These are phyloP conservation scores for Diaporthe citrichinensis DNA, from an alignment of 2,329 filamentous ascomycete species.

Conservation along the genomic window DNA sequence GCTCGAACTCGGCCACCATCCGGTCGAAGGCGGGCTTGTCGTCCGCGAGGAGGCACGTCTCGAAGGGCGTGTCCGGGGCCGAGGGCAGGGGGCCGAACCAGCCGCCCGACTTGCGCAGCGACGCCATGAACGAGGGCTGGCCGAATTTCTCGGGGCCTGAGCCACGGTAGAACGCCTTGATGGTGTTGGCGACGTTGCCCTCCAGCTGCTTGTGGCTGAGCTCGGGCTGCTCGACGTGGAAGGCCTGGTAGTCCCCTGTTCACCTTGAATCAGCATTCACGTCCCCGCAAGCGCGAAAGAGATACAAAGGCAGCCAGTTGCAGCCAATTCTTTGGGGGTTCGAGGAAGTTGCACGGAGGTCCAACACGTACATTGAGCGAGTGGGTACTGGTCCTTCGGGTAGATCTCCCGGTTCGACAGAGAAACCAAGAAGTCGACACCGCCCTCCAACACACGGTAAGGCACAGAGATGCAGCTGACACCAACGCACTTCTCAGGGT, in stretches of 20 bases:
- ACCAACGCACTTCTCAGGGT: conserved; percentile 47
- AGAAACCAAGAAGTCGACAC: conserved; percentile 53
- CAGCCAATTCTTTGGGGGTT: no score
- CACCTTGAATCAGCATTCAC: not conserved
- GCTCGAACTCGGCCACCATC: conserved; percentile 51
- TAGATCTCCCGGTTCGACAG: conserved; percentile 60
- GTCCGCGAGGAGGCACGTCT: conserved; percentile 27
- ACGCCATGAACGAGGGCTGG: conserved; percentile 31
- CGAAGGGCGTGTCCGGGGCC: conserved; percentile 27
- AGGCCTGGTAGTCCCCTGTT: conserved; percentile 48
- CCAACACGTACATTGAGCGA: conserved; percentile 45
- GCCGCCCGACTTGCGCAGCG: conserved; percentile 40
- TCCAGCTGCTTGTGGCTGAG: conserved; percentile 42
- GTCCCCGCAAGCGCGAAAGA: not conserved
- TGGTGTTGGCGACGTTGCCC: conserved; percentile 40
- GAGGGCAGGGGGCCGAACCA: conserved; percentile 41
- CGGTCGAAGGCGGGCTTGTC: conserved; percentile 43
- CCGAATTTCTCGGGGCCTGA: not conserved
- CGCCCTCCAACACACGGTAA: conserved; percentile 57
- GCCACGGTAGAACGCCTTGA: conserved; percentile 40
- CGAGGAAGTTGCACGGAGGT: not conserved
- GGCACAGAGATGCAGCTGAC: conserved; percentile 54
- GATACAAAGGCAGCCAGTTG: not conserved
- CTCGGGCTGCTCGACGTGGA: conserved; percentile 48
- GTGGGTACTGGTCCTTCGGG: conserved; percentile 57